Base-by-base conservation (phyloP, 768 basidiomycete genomes). In the Porphyrellus cyaneotinctus region DNA sequence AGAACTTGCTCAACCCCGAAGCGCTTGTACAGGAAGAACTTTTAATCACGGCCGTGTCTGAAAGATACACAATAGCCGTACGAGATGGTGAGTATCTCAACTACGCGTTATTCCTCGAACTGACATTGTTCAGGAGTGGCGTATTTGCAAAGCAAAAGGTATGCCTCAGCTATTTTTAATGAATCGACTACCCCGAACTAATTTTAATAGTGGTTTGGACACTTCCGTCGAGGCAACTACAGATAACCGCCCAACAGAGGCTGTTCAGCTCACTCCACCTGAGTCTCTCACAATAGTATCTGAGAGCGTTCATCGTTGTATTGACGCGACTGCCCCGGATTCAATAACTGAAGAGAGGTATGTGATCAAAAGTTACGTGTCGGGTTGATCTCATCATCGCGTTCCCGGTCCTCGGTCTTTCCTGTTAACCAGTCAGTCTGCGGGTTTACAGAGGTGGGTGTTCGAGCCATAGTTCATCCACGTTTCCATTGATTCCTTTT, bases 221-320 rank as follows among this genome's bases (percentile, higher is more conserved):
- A 1, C 33, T 11, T 31, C 5, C 5, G 5, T 26, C 6, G 39
- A 41, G 20, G 28, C 28, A 18, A 23, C 28, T 17, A 22, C 15
- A 24, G n/a, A 49, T 4, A 26, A 35, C 18, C 12, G 17, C 6
- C 14, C 23, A 14, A 22, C 32, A n/a, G 20, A 32, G 6, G 22
- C 22, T 33, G 13, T 10, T 6, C 38, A 43, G 6, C 49, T 36
- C 26, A 17, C 15, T 10, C 57, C 53, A 31, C 14, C 58, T 0
- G 39, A 51, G 23, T 41, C 61, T 35, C 49, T 66, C n/a, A 66
- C 51, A 14, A 61, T 64, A 17, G 61, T 64, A 5, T 66, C 58
- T 3, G 56, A 66, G 54, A 64, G 63, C 12, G 38, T 35, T 28
- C 60, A 58, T 30, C 64, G 63, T 12, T 64, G 63, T 44, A 4